phyloP scores from a whole-genome alignment of 495 filamentous ascomycete species.

The Xylaria flabelliformis region DNA sequence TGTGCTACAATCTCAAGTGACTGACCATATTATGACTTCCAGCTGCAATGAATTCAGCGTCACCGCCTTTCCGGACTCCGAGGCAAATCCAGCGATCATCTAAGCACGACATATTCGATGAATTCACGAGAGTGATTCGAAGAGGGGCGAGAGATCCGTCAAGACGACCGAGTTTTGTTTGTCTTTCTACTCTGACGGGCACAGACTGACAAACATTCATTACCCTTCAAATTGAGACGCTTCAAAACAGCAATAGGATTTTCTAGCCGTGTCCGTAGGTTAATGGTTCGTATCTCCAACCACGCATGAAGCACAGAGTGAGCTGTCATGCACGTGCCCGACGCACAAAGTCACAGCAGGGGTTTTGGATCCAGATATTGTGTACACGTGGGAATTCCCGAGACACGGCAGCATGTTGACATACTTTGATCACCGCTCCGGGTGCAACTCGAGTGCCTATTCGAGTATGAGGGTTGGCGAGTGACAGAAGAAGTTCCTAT shows the following conservation, averaged over 20 bases:
- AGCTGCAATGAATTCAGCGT: background rate
- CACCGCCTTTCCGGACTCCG: constrained; percentile 40
- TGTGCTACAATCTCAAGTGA: constrained; percentile 11
- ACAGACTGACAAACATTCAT: constrained; percentile 12
- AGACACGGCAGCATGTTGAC: constrained; percentile 22
- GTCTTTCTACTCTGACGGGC: background rate
- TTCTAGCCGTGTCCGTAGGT: background rate
- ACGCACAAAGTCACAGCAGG: constrained; percentile 4
- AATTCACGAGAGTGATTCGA: too few relatives aligned
- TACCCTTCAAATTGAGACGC: background rate
- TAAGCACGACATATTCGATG: background rate
- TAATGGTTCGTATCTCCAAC: background rate
- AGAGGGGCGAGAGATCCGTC: background rate
- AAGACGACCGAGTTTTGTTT: constrained; percentile 8
- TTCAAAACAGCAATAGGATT: background rate
- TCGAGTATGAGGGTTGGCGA: background rate
- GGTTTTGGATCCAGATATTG: constrained; percentile 4
- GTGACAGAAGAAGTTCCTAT: background rate
- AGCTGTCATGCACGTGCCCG: constrained; percentile 10
- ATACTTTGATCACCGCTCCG: constrained; percentile 2
- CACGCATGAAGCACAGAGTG: background rate
- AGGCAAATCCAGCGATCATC: constrained; percentile 12
- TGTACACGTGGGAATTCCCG: constrained; percentile 27
- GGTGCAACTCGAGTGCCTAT: background rate
- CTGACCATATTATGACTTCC: background rate